A percentile compares a stretch with the other conserved stretches of the same genome.
Evolutionary conservation across 1,284 basidiomycete genomes (phyloP).

Genomic region (Ceratobasidium papillatum): DNA sequence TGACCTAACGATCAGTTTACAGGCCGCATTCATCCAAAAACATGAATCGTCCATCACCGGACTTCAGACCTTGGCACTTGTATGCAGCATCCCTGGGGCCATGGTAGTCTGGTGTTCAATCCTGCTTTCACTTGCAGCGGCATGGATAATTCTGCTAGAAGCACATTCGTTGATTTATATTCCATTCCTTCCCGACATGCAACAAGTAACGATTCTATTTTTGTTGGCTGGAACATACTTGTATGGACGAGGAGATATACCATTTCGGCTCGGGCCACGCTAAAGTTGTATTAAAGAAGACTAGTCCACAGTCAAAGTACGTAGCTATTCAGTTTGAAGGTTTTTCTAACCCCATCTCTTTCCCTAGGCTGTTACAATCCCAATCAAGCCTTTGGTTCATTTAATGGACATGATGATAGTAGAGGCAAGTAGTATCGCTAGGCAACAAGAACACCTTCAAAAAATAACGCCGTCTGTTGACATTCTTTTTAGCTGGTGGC

Average conservation of each 20-base stretch:
- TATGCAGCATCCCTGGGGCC: conserved; percentile 21
- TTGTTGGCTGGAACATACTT: not conserved
- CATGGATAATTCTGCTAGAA: not conserved
- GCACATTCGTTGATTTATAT: not conserved
- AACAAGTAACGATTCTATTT: not conserved
- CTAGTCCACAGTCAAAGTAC: too few species aligned
- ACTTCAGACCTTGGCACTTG: conserved; percentile 15
- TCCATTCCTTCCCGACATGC: not conserved
- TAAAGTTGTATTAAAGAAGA: too few species aligned
- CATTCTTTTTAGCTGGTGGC: too few species aligned
- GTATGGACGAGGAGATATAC: not conserved
- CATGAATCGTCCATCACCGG: not conserved
- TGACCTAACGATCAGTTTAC: not conserved
- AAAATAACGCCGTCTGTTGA: too few species aligned
- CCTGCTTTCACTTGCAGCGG: not conserved
- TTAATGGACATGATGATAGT: too few species aligned
- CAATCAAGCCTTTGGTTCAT: too few species aligned
- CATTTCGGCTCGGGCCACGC: too few species aligned
- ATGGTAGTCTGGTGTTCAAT: not conserved
- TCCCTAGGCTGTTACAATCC: too few species aligned
- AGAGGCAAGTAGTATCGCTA: too few species aligned
- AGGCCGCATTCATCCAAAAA: conserved; percentile 25
- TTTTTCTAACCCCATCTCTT: too few species aligned
- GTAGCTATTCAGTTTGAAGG: too few species aligned
- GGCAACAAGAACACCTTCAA: too few species aligned